Conservation (phyloP, 1,139 yeast species). For the Yamadazyma jaroonii region DNA sequence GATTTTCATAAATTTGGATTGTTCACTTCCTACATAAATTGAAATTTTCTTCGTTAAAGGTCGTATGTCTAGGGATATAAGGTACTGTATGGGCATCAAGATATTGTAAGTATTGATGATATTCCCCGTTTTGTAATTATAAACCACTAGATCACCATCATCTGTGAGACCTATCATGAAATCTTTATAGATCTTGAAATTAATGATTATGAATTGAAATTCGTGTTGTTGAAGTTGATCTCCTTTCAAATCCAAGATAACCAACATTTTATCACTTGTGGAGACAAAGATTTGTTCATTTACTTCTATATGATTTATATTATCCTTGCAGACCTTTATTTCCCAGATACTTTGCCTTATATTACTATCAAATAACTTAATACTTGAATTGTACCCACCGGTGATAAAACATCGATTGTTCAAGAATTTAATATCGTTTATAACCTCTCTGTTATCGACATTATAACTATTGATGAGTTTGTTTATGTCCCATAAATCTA, state of each 20-base stretch:
- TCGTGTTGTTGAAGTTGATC: constrained; percentile 15
- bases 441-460: constrained; percentile 12
- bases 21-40: constrained; percentile 5
- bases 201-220: constrained; percentile 11
- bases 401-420: constrained; percentile 8
- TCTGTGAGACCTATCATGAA: constrained; percentile 4
- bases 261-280: constrained; percentile 28
- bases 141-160: constrained; percentile 6
- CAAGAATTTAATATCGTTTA: constrained; percentile 10
- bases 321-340: constrained; percentile 25
- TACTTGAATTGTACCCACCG: constrained; percentile 22
- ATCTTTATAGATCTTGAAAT: constrained; percentile 8
- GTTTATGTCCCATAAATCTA: constrained; percentile 53
- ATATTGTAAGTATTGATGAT: constrained; percentile 5
- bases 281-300: constrained; percentile 16
- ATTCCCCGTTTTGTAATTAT: not conserved
- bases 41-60: not conserved
- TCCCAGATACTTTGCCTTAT: constrained; percentile 10
- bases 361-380: constrained; percentile 15
- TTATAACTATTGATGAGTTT: constrained; percentile 8
- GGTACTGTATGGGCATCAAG: not conserved
- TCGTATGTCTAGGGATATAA: constrained; percentile 4
- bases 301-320: constrained; percentile 23
- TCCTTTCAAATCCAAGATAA: constrained; percentile 26
- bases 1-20: constrained; percentile 1